Base-by-base conservation (phyloP, 2,329 filamentous ascomycete species). In the Paracoccidioides lutzii region DNA sequence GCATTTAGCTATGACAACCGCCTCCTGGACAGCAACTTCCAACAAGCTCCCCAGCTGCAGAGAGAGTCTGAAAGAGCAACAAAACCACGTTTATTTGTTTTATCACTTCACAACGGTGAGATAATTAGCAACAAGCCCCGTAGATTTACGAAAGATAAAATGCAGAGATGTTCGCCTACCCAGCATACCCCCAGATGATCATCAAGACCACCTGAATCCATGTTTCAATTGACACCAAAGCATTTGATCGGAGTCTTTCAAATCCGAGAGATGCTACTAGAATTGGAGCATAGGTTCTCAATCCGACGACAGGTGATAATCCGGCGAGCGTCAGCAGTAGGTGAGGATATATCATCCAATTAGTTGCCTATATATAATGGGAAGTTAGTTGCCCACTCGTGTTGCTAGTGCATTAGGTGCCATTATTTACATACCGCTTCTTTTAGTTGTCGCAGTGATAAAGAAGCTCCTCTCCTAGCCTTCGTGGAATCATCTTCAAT, bases 261-360 rank as follows among this genome's bases (percentile, higher is more conserved):
- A 76, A 80, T 5, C 77, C 78, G 58, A 80, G 78, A 35, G 70
- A 71, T 40, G 62, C 69, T 42, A 80, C 73, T 14, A 80, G 75
- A 2, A 75, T 73, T 0, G 78, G 77, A 0, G 75, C 70, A 59
- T 80, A 78, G 1, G 77, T 75, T 60, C 78, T 71, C 72, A 57
- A 76, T 68, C 53, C 76, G 72, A 0, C 75, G 75, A 0, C 74
- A 74, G 58, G 77, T 77, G 61, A 76, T 76, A 59, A 62, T 62
- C 1, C 78, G 63, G 0, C 44, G n/a, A 59, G 55, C n/a, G 77
- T 75, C 55, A 79, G 75, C n/a, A 74, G 50, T 10, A 77, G 67
- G 52, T 80, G 77, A 2, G 70, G 61, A 71, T 73, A 78, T 15
- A 79, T 67, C 1, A 75, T 70, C 75, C 75, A 78, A 63, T 75